phyloP scores from a whole-genome alignment of 495 filamentous ascomycete species.

The Aeminium ludgeri region DNA sequence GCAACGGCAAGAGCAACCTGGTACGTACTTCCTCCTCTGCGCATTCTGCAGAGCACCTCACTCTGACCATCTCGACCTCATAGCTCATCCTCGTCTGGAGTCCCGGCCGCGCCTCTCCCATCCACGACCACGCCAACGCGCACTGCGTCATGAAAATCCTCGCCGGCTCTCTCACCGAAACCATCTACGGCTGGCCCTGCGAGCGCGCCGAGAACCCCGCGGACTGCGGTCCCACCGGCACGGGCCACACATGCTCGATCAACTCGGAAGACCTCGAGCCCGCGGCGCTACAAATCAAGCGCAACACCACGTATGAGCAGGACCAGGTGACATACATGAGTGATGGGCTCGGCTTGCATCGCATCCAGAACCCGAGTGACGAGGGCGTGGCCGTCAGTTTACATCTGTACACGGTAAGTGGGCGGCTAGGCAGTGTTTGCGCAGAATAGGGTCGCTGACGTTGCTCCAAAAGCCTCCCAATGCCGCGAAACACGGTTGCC shows the following conservation, averaged over 20 bases:
- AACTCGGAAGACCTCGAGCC: conserved; percentile 21
- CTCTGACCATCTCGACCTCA: background rate
- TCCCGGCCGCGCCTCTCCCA: conserved; percentile 65
- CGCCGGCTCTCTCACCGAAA: conserved; percentile 60
- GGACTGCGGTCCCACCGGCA: background rate
- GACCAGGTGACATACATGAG: conserved; percentile 72
- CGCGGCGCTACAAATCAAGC: conserved; percentile 34
- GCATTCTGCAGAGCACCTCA: too few species aligned
- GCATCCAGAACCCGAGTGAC: conserved; percentile 55
- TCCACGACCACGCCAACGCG: conserved; percentile 49
- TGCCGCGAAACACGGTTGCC: conserved; percentile 55
- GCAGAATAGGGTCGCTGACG: background rate
- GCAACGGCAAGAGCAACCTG: conserved; percentile 82
- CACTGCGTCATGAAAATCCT: conserved; percentile 42
- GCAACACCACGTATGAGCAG: conserved; percentile 36
- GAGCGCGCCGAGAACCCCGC: conserved; percentile 11
- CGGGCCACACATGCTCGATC: conserved; percentile 9
- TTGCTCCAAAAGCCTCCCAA: conserved; percentile 44
- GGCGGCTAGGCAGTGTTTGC: too few species aligned
- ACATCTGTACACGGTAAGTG: conserved; percentile 31
- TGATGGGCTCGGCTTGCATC: conserved; percentile 69
- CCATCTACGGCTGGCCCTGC: conserved; percentile 59
- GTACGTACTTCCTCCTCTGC: conserved; percentile 31
- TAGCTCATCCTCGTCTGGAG: conserved; percentile 85
- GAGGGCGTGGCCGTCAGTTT: conserved; percentile 66